Base-by-base conservation (phyloP, 1,284 basidiomycete species). In the Gomphus bonarii region DNA sequence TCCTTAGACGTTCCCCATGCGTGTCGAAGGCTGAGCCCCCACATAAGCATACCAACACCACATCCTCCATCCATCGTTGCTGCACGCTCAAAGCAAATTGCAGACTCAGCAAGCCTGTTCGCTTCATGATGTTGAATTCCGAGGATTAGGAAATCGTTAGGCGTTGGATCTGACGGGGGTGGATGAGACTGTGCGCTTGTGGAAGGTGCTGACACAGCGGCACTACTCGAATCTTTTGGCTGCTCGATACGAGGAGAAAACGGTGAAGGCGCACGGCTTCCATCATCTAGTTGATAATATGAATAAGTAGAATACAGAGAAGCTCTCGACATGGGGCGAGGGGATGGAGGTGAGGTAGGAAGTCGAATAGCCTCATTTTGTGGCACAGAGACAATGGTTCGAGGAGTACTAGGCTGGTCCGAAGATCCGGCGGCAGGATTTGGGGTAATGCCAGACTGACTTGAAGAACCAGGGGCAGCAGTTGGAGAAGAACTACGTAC, bases 21-120 rank as follows among this genome's bases (percentile, higher is more conserved):
- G 69, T 94, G 90, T 52, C 92, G 75, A 62, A 94, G 71, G n/a
- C 89, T 76, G 51, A 95, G 73, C 1, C 92, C 92, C 78, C 87
- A 94, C 89, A 95, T 92, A 60, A 94, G 73, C 91, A 94, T 94
- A 12, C 92, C 92, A 1, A 89, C 83, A 1, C 86, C 88, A 67
- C 88, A 92, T 1, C 91, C 92, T 2, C 90, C 91, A 40, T 77
- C 72, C 56, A 82, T 72, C 54, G 77, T 87, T 11, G 92, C 91
- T 42, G 84, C 82, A 66, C 80, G 79, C 72, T 94, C 88, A 68
- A 95, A 95, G 68, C 77, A 90, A 48, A 71, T 69, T 0, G 89
- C 90, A 3, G 88, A 85, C 59, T 91, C 84, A 36, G 71, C 69
- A 1, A 95, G 73, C 46, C 84, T 77, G 65, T 91, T 88, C 25